These are phyloP conservation scores for Apodospora peruviana DNA, from an alignment of 495 filamentous ascomycete genomes.

Conservation along the genomic window DNA sequence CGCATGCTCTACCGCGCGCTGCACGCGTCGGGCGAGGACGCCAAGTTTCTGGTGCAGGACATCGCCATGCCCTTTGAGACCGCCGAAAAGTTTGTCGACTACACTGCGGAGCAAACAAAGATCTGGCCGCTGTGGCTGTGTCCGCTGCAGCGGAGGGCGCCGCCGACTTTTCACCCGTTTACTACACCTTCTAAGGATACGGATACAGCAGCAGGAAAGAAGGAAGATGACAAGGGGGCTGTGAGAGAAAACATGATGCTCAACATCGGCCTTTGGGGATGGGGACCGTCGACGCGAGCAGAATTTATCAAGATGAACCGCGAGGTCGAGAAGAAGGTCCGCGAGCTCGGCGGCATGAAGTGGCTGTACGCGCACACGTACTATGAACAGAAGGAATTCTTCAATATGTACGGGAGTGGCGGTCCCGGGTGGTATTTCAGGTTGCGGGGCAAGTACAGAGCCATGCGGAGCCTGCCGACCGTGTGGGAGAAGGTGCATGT, in stretches of 20 bases:
- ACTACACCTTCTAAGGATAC: slow-evolving; percentile 19
- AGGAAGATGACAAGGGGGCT: slow-evolving; percentile 19
- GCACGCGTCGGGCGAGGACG: slow-evolving; percentile 49
- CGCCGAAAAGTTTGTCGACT: slow-evolving; percentile 47
- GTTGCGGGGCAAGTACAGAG: slow-evolving; percentile 47
- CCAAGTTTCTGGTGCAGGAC: slow-evolving; percentile 53
- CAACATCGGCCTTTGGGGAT: slow-evolving; percentile 53
- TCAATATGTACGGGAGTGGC: slow-evolving; percentile 49
- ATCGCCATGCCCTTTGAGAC: slow-evolving; percentile 49
- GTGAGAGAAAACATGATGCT: too few species aligned
- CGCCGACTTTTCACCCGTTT: slow-evolving; percentile 45
- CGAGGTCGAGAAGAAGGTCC: slow-evolving; percentile 57
- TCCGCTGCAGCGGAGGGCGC: slow-evolving; percentile 40
- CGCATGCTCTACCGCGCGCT: slow-evolving; percentile 58
- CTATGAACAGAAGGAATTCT: slow-evolving; percentile 51
- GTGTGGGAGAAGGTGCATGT: slow-evolving; percentile 56
- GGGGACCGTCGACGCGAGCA: slow-evolving; percentile 33
- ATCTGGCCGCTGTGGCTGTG: slow-evolving; percentile 60
- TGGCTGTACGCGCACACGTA: slow-evolving; percentile 60
- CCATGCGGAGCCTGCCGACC: slow-evolving; percentile 44
- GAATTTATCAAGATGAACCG: slow-evolving; percentile 54
- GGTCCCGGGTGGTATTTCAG: slow-evolving; percentile 45
- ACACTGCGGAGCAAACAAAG: slow-evolving; percentile 38
- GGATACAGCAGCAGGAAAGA: background rate
- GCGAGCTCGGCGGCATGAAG: slow-evolving; percentile 60